These are phyloP conservation scores for Echium plantagineum DNA, from an alignment of 257 asterid genomes.

Conservation along the genomic window DNA sequence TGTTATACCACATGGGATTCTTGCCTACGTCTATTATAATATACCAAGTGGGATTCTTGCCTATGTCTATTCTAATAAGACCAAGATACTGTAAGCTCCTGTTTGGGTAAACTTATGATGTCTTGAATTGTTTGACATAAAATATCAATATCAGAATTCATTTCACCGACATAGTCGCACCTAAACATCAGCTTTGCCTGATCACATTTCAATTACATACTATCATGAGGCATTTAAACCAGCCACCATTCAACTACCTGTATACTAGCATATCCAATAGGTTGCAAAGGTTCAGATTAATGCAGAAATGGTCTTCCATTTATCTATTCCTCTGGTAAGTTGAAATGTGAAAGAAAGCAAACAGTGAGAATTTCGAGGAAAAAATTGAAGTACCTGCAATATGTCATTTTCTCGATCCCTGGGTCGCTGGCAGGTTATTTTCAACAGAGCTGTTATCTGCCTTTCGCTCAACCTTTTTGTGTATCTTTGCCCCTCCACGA, in stretches of 20 bases:
- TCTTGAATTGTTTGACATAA: not conserved
- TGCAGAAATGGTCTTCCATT: not conserved
- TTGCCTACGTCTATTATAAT: not conserved
- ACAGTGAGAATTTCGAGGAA: not conserved
- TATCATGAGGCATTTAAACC: not conserved
- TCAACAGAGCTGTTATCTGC: constrained; percentile 85
- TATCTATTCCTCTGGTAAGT: not conserved
- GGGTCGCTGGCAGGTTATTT: constrained; percentile 98
- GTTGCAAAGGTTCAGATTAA: not conserved
- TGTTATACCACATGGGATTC: not conserved
- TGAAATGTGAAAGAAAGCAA: not conserved
- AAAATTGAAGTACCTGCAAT: constrained; percentile 46
- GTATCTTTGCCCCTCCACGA: constrained; percentile 95
- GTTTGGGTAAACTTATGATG: not conserved
- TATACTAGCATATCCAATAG: not conserved
- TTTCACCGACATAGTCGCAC: not conserved
- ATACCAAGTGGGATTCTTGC: too few species aligned
- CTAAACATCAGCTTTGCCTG: not conserved
- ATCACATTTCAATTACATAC: not conserved
- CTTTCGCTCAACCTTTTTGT: constrained; percentile 95
- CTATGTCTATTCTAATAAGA: not conserved
- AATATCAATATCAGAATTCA: not conserved
- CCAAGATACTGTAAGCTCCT: too few species aligned
- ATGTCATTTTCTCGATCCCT: constrained; percentile 86
- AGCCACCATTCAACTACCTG: not conserved